These are phyloP conservation scores for Termitomyces sp. DNA, from an alignment of 768 basidiomycete species.

Conservation along the genomic window DNA sequence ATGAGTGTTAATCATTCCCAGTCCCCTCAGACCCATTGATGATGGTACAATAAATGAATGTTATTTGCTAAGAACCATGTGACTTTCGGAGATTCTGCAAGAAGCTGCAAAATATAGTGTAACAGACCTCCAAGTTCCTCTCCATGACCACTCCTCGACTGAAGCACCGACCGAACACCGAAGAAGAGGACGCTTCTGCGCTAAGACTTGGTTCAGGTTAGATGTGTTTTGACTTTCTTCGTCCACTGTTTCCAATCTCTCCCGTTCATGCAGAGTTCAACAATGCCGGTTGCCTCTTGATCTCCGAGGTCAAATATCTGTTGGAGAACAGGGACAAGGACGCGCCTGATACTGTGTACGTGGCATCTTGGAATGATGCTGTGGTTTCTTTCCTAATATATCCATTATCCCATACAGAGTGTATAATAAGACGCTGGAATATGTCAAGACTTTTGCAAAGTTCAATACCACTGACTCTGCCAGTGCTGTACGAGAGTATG, in stretches of 20 bases:
- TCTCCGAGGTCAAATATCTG: conserved; percentile 89
- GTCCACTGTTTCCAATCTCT: not conserved
- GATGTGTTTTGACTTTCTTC: not conserved
- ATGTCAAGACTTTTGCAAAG: conserved; percentile 87
- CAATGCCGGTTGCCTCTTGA: conserved; percentile 85
- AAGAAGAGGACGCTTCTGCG: conserved; percentile 84
- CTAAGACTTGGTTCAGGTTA: conserved; percentile 76
- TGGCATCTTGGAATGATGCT: conserved; percentile 6
- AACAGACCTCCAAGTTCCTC: too few species aligned
- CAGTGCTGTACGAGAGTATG: conserved; percentile 82
- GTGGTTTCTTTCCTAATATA: not conserved
- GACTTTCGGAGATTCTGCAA: too few species aligned
- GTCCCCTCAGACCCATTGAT: too few species aligned
- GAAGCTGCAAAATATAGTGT: too few species aligned
- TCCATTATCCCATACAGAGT: conserved; percentile 43
- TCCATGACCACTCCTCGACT: conserved; percentile 55
- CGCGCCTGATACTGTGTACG: conserved; percentile 82
- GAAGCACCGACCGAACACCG: conserved; percentile 57
- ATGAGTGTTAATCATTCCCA: too few species aligned
- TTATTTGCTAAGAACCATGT: too few species aligned
- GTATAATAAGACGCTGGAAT: conserved; percentile 89
- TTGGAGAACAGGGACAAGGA: conserved; percentile 85
- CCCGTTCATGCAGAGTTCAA: conserved; percentile 64
- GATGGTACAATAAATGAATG: too few species aligned
- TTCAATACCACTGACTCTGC: conserved; percentile 84